Base-by-base conservation (phyloP, 1,139 yeast species). In the Yamadazyma pseudoaaseri region DNA sequence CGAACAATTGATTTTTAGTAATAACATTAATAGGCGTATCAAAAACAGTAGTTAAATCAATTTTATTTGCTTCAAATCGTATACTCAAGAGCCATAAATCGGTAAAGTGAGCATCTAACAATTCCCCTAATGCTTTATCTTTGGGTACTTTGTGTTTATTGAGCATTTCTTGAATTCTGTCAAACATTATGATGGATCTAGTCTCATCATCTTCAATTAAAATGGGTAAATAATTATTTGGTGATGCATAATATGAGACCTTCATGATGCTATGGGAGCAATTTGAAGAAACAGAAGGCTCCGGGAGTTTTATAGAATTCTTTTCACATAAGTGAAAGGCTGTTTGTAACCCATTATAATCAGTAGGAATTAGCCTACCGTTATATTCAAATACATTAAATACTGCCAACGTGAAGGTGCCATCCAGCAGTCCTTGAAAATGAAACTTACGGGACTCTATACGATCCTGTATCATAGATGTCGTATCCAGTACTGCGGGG, bases 201-300 rank as follows among this genome's bases (percentile, higher is more conserved):
- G 45, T 41, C 16, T 54, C 51, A 9, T 46, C 48, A 37, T 69
- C 73, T 41, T 72, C 77, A 3, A 73, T 54, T 3, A 73, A 48
- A 2, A 73, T 51, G 1, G 79, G 79, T 15, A 73, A 50, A 26
- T 61, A 59, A 26, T 61, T 58, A 36, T 69, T 66, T 3, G 67
- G 59, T 0, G 79, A 56, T 6, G 72, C 65, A 36, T 60, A 58
- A 35, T 60, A 57, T 1, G 76, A 62, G 18, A 70, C 34, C 22
- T 54, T 54, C 21, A 68, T 43, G 3, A 70, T 48, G 6, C 52
- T 50, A 38, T 57, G 54, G 4, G 41, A 31, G 13, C 30, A 32
- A n/a, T 11, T 15, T 16, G 18, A 37, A 15, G 26, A 11, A 5
- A 33, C 29, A 23, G 34, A 1, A 71, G 72, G 5, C 65, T 50